These are phyloP conservation scores for Amanita rimosa DNA, from an alignment of 768 basidiomycete species.

Conservation along the genomic window DNA sequence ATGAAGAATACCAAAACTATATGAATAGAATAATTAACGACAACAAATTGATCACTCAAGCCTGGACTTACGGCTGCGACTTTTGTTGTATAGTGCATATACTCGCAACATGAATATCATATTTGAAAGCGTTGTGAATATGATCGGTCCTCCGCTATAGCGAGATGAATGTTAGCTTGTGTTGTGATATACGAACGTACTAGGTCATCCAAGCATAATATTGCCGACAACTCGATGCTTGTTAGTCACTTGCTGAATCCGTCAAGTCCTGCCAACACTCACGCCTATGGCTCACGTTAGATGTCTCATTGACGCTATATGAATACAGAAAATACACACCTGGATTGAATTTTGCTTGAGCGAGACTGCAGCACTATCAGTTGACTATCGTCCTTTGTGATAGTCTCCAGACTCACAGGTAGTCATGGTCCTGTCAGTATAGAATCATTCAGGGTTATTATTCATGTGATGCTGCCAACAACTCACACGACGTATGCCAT, in stretches of 20 bases:
- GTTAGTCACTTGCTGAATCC: not conserved
- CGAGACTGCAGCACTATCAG: not conserved
- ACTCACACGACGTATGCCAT: not conserved
- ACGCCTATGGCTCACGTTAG: not conserved
- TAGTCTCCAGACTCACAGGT: not conserved
- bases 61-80: not conserved
- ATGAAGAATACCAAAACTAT: not conserved
- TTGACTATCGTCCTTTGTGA: no score
- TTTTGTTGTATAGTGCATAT: not conserved
- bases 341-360: not conserved
- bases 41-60: not conserved
- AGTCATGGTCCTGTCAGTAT: not conserved
- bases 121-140: not conserved
- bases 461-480: not conserved
- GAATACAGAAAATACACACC: not conserved
- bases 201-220: not conserved
- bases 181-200: not conserved
- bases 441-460: no score
- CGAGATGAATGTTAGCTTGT: not conserved
- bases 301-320: not conserved
- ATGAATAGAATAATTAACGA: not conserved
- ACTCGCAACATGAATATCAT: not conserved
- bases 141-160: not conserved
- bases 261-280: not conserved
- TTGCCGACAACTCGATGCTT: not conserved